Base-by-base conservation (phyloP, 2,329 filamentous ascomycete species). In the Ophiocordyceps robertsii region DNA sequence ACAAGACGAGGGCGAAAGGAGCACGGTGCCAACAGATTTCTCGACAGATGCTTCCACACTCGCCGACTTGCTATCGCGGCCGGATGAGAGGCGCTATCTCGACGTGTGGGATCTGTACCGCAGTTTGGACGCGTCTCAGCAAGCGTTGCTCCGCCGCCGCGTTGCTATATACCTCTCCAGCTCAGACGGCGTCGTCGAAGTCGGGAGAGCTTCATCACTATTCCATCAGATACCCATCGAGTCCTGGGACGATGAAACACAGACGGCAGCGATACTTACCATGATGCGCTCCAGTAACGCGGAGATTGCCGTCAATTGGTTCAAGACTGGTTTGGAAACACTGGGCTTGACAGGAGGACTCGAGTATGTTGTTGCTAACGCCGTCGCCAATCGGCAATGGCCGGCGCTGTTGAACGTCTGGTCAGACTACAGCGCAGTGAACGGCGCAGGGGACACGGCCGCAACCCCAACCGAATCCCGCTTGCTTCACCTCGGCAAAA, bases 71-170 rank as follows among this genome's bases (percentile, higher is more conserved):
- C 47, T 65, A 38, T 49, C 47, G 3, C 45, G 50, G 19, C 43
- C 43, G 13, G 40, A 51, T 14, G 55, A 51, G 6, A 42, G 53
- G n/a, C 50, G 47, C 8, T 63, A 66, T 43, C 63, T 67, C 29
- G 55, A 61, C 21, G 57, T 67, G 16, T 75, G 70, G 67, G 52
- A 60, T 14, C 47, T 64, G 13, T 75, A 68, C 47, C 54, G 47
- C 29, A 51, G 55, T 7, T 54, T 73, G 14, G 53, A 63, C 16
- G 51, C 54, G 4, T 44, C 52, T 3, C 51, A 61, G 36, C 52
- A 58, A 37, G 37, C 44, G 4, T 48, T 50, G 4, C 47, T 64
- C 12, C 56, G 56, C 3, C 54, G 49, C 2, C 39, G 50, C 3
- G 57, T 73, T 17, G 47, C 73, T 2, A 43, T 56, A 2, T 67